Conservation (phyloP, 2,329 filamentous ascomycete genomes). For the Diatrype stigma region DNA sequence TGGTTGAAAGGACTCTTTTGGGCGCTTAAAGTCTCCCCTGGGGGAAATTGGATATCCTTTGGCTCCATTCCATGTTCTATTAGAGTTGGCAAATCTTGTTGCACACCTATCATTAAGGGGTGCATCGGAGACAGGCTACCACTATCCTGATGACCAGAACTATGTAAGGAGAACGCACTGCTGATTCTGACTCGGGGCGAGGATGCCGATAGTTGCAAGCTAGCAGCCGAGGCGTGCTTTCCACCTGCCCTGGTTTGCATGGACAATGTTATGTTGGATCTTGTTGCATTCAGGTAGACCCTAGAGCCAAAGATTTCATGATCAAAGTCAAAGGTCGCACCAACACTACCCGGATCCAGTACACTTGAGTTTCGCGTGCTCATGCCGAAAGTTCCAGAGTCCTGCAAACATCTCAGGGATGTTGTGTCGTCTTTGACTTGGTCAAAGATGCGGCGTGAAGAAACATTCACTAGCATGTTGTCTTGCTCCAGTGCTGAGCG, state of each 20-base stretch:
- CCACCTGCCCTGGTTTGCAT: background rate
- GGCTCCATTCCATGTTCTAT: too few relatives aligned
- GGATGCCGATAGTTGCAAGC: background rate
- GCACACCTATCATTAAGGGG: background rate
- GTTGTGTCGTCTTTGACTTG: background rate
- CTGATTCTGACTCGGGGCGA: background rate
- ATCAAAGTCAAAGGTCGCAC: background rate
- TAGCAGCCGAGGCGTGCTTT: background rate
- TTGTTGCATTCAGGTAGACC: background rate
- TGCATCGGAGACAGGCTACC: background rate
- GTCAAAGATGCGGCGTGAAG: background rate
- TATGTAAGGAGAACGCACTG: background rate
- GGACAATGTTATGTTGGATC: background rate
- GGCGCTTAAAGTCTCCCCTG: background rate
- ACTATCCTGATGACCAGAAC: background rate
- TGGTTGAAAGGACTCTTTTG: background rate
- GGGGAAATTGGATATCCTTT: background rate
- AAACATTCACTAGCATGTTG: background rate
- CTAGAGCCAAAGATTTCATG: background rate
- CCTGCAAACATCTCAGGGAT: background rate
- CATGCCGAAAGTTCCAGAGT: background rate
- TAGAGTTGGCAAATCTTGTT: background rate
- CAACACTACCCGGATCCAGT: background rate
- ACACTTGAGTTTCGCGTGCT: background rate
- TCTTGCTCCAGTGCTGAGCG: background rate